Percentiles rank a stretch among this genome's conserved stretches.
Conservation (phyloP, 1,284 basidiomycete genomes). For the Pseudozyma sp. region DNA sequence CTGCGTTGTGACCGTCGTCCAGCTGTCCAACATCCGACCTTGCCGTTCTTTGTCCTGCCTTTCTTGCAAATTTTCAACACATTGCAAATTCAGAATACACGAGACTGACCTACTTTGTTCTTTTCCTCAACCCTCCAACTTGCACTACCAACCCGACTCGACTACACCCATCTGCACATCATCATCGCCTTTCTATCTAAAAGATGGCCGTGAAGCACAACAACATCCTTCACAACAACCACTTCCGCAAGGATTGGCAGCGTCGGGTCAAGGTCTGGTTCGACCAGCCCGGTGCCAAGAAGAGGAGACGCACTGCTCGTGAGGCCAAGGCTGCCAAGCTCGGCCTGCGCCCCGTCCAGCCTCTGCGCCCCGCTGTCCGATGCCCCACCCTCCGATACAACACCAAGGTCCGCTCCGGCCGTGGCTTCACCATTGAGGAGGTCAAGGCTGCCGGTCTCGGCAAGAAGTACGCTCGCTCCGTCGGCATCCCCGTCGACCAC, state of each 20-base stretch:
- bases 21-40: background rate
- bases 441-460: slow-evolving; percentile 96
- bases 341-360: slow-evolving; percentile 89
- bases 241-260: slow-evolving; percentile 90
- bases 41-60: slow-evolving; percentile 1
- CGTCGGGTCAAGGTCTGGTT: slow-evolving; percentile 96
- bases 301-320: slow-evolving; percentile 92
- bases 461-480: slow-evolving; percentile 89
- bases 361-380: slow-evolving; percentile 96
- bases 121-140: background rate
- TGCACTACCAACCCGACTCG: slow-evolving; percentile 1
- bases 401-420: slow-evolving; percentile 95
- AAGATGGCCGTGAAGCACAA: slow-evolving; percentile 69
- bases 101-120: slow-evolving; percentile 22
- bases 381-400: slow-evolving; percentile 98
- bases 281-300: slow-evolving; percentile 98
- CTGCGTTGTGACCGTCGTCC: background rate
- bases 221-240: slow-evolving; percentile 75
- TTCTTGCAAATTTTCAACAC: background rate
- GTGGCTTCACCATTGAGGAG: slow-evolving; percentile 94
- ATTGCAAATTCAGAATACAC: slow-evolving; percentile 8
- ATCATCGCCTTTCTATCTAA: slow-evolving; percentile 2
- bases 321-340: slow-evolving; percentile 90
- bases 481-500: slow-evolving; percentile 97
- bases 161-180: slow-evolving; percentile 3